Evolutionary conservation across 345 rosid species (phyloP).

Genomic region (Lepidium sativum): DNA sequence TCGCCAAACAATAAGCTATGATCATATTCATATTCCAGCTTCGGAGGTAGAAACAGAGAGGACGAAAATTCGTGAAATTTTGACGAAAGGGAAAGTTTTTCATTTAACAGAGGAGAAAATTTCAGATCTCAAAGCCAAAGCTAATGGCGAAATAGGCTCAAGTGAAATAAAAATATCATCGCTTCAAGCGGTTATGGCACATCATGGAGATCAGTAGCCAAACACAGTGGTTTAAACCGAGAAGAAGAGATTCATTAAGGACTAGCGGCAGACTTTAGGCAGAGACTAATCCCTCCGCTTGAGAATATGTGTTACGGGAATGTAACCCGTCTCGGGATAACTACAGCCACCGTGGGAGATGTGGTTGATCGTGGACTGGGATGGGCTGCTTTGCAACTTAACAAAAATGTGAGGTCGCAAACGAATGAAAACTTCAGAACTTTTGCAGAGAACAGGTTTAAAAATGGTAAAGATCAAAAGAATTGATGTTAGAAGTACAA

Average conservation of each 20-base stretch:
- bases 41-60: neutral
- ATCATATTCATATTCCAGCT: constrained; percentile 38
- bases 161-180: constrained; percentile 13
- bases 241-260: neutral
- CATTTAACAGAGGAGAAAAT: constrained; percentile 16
- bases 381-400: neutral
- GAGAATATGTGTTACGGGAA: constrained; percentile 12
- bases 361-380: neutral
- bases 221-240: neutral
- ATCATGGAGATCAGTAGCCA: constrained; percentile 14
- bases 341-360: constrained; percentile 3
- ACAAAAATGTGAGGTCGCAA: neutral
- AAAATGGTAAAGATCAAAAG: neutral
- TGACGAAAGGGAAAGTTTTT: constrained; percentile 19
- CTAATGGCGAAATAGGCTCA: constrained; percentile 11
- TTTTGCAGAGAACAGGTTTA: constrained; percentile 7
- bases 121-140: constrained; percentile 29
- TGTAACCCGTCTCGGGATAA: neutral
- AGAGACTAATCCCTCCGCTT: constrained; percentile 18
- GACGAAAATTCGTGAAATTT: neutral
- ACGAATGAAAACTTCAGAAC: neutral
- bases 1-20: constrained; percentile 69
- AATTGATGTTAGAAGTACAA: neutral
- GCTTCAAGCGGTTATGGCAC: constrained; percentile 24
- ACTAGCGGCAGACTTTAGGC: constrained; percentile 5